Base-by-base conservation (phyloP, 208 protist species). In the Leishmania tarentolae region DNA sequence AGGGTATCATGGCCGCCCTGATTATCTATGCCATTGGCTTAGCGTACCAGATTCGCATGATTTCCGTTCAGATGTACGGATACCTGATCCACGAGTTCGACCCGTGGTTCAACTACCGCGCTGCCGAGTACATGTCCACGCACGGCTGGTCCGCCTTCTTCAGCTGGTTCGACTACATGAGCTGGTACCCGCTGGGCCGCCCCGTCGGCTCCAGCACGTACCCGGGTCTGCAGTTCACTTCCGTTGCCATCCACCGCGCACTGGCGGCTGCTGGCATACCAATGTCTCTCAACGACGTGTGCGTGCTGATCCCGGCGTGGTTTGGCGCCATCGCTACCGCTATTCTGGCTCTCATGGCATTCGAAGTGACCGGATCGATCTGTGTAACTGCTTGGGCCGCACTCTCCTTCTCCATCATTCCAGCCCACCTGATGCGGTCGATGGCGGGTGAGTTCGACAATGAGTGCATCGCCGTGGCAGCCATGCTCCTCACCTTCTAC, bases 401-500 rank as follows among this genome's bases (percentile, higher is more conserved):
- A 17, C 84, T 98, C 50, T 70, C 91, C 40, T 90, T 94, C 76
- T 35, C 86, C 61, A 90, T 95, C 28, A 21, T 88, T 24, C 91
- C 90, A 50, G 87, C 88, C 44, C 99, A 99, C 87, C 98, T 99
- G 72, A 99, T 98, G 77, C 94, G 99, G 76, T 99, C 98, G 35
- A 99, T 99, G 57, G 99, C 98, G 44, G 99, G 99, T 15, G 99
- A 97, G 65, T 99, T 98, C 86, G 99, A 99, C 95, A 99, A 99
- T 87, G 99, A 99, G 90, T 97, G 92, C 75, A 94, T 99, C 85
- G 98, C 99, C 31, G 97, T 99, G 76, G 98, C 99, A 70, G 98
- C 98, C 9, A 88, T 99, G 76, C 85, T 99, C 8, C 84, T 96
- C 44, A 98, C 95, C 35, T 99, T 98, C 84, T 99, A 96, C 83